phyloP scores from a whole-genome alignment of 176 grass and related monocot genomes.

The Avena insularis region DNA sequence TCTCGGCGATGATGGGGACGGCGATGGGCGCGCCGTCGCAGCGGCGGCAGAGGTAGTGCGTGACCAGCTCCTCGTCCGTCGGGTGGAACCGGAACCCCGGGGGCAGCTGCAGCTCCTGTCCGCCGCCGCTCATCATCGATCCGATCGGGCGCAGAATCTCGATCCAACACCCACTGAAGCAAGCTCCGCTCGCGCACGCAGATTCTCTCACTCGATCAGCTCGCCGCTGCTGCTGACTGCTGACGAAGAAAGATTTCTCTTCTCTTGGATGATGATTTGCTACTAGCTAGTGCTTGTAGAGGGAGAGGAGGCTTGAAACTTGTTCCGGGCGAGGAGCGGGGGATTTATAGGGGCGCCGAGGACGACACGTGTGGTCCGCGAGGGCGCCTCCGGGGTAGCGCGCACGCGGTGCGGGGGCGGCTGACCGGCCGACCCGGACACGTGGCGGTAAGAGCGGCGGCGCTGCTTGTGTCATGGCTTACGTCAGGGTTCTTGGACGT shows the following conservation, averaged over 20 bases:
- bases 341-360: slow-evolving; percentile 57
- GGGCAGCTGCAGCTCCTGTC: slow-evolving; percentile 65
- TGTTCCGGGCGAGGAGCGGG: slow-evolving; percentile 49
- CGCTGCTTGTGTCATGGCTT: slow-evolving; percentile 80
- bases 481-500: slow-evolving; percentile 64
- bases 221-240: not conserved
- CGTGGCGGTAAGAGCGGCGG: slow-evolving; percentile 52
- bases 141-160: not conserved
- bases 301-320: slow-evolving; percentile 69
- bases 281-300: not conserved
- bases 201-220: not conserved
- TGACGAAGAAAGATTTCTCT: not conserved
- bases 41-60: slow-evolving; percentile 95
- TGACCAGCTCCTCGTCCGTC: slow-evolving; percentile 92
- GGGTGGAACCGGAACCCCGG: slow-evolving; percentile 99
- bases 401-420: slow-evolving; percentile 38
- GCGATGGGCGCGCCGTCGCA: slow-evolving; percentile 73
- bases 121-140: slow-evolving; percentile 53
- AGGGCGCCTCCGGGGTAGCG: not conserved
- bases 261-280: not conserved
- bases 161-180: not conserved
- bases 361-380: slow-evolving; percentile 55
- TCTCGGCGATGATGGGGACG: slow-evolving; percentile 90
- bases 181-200: not conserved
- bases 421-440: slow-evolving; percentile 54